Percentiles rank a stretch among this genome's conserved stretches.
Conservation (phyloP, 768 basidiomycete genomes). For the Tubosaeta sp. region DNA sequence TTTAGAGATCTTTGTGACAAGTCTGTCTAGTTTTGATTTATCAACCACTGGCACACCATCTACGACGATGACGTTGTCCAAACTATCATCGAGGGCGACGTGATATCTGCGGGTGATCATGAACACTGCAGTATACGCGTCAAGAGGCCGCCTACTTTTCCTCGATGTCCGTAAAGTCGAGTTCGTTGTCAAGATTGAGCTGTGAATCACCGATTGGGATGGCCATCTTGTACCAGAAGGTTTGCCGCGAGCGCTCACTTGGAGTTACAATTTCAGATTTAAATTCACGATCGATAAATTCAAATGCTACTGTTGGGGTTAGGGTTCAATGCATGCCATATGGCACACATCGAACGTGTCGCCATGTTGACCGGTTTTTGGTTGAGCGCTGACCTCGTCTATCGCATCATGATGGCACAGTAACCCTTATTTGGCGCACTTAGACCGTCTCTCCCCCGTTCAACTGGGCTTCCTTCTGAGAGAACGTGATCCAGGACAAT, state of each 20-base stretch:
- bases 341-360: constrained; percentile 11
- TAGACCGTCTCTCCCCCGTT: neutral
- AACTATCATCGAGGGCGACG: constrained; percentile 76
- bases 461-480: neutral
- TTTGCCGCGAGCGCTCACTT: neutral
- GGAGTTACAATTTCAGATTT: neutral
- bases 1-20: constrained; percentile 76
- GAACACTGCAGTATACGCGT: constrained; percentile 1
- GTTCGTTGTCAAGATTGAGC: constrained; percentile 51
- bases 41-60: constrained; percentile 93
- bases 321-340: neutral
- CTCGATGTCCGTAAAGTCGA: constrained; percentile 88
- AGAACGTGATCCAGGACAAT: neutral
- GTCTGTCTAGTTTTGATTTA: constrained; percentile 74
- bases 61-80: constrained; percentile 89
- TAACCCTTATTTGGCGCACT: neutral
- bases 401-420: too few relatives aligned
- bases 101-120: constrained; percentile 59
- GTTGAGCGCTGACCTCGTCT: too few relatives aligned
- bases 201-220: constrained; percentile 32
- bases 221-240: constrained; percentile 40
- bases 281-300: neutral
- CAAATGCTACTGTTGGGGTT: neutral
- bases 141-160: constrained; percentile 53
- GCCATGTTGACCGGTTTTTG: too few relatives aligned